Evolutionary conservation across 371 early-diverging fungal genomes (phyloP).

Genomic region (Mortierella sp.): DNA sequence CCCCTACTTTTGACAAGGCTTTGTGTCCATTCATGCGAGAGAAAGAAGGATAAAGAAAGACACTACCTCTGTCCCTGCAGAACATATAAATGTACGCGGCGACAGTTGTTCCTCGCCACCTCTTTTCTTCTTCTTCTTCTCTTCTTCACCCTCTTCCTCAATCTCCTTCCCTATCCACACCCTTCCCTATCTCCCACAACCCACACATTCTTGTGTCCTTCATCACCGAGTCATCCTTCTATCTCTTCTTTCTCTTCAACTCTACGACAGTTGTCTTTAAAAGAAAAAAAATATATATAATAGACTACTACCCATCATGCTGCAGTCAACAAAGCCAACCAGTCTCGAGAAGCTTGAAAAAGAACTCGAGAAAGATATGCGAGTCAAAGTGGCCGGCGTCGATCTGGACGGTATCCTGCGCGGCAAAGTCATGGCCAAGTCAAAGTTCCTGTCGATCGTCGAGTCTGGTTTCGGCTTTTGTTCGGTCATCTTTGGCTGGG

Average conservation of each 20-base stretch:
- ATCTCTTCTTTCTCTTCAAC: too few species aligned
- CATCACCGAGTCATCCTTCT: background rate
- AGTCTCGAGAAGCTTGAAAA: background rate
- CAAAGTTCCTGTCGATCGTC: constrained; percentile 68
- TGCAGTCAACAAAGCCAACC: background rate
- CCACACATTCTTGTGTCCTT: background rate
- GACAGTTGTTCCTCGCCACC: constrained; percentile 6
- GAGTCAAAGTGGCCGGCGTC: constrained; percentile 65
- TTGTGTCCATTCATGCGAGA: background rate
- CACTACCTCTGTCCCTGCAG: too few species aligned
- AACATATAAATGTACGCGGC: too few species aligned
- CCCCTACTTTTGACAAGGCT: too few species aligned
- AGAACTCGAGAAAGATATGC: constrained; percentile 54
- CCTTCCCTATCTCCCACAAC: background rate
- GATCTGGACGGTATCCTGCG: constrained; percentile 81
- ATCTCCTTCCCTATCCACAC: background rate
- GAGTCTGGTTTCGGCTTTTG: constrained; percentile 83
- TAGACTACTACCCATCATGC: background rate
- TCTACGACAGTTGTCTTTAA: too few species aligned
- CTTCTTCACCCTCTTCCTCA: background rate
- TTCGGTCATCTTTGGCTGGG: constrained; percentile 84
- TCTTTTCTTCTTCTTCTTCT: constrained; percentile 1
- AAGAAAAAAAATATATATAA: background rate
- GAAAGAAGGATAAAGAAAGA: background rate
- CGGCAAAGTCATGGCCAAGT: constrained; percentile 74